Conservation (phyloP, 257 asterid genomes). For the Galeopsis tetrahit region DNA sequence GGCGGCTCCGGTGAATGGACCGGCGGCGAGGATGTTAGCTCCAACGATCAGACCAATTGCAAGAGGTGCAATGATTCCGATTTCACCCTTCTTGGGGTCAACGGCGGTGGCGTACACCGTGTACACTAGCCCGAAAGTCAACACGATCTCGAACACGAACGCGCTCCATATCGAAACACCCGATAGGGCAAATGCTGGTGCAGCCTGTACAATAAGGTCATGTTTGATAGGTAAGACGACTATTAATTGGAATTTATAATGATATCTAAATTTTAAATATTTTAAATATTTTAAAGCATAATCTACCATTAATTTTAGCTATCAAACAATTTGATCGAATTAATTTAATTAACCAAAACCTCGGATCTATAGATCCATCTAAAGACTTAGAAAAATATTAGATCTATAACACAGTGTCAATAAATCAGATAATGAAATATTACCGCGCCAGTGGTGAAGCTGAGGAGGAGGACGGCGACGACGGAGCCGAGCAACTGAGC, state of each 20-base stretch:
- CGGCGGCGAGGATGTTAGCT: slow-evolving; percentile 62
- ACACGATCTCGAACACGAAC: slow-evolving; percentile 54
- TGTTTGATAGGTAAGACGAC: too few relatives aligned
- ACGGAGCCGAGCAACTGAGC: slow-evolving; percentile 66
- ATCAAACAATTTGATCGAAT: too few relatives aligned
- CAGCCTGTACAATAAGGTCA: slow-evolving; percentile 26
- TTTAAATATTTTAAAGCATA: too few relatives aligned
- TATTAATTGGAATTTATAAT: too few relatives aligned
- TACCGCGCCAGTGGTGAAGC: slow-evolving; percentile 44
- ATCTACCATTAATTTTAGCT: too few relatives aligned
- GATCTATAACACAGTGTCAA: too few relatives aligned
- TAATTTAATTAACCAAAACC: background rate
- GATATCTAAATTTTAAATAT: too few relatives aligned
- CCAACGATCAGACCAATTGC: slow-evolving; percentile 63
- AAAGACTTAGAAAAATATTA: background rate
- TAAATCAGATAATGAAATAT: too few relatives aligned
- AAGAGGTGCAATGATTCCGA: slow-evolving; percentile 54
- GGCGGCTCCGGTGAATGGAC: slow-evolving; percentile 62
- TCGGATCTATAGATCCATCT: background rate
- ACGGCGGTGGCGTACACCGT: slow-evolving; percentile 68
- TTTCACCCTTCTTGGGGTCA: slow-evolving; percentile 62
- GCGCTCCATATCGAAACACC: slow-evolving; percentile 46
- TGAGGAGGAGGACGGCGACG: slow-evolving; percentile 50
- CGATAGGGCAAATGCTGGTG: slow-evolving; percentile 33
- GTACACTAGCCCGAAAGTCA: slow-evolving; percentile 61